A percentile compares a stretch with the other conserved stretches of the same genome.
These are phyloP conservation scores for Sporobolomyces phaffii DNA, from an alignment of 768 basidiomycete species.

Conservation along the genomic window DNA sequence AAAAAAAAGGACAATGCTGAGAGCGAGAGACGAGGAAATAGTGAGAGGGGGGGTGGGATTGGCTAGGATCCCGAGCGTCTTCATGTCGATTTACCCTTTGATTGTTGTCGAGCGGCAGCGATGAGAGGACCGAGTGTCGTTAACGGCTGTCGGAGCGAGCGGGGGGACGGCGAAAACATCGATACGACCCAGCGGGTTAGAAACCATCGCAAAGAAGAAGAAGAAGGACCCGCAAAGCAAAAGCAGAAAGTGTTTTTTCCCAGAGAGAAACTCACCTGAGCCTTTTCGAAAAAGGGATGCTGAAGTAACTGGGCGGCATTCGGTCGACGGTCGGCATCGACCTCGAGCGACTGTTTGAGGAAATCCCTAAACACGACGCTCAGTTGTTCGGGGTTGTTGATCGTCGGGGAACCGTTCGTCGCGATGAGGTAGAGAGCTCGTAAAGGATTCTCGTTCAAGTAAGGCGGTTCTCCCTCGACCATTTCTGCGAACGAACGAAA, in stretches of 20 bases:
- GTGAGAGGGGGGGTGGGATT: too few relatives aligned
- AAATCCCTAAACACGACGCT: slow-evolving; percentile 82
- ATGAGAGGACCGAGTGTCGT: slow-evolving; percentile 32
- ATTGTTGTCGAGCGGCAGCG: slow-evolving; percentile 22
- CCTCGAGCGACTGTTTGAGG: slow-evolving; percentile 77
- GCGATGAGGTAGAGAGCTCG: slow-evolving; percentile 97
- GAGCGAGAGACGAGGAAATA: too few relatives aligned
- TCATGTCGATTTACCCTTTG: too few relatives aligned
- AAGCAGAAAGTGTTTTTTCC: too few relatives aligned
- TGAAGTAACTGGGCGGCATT: slow-evolving; percentile 71
- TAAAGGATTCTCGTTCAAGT: slow-evolving; percentile 62
- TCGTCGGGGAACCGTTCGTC: slow-evolving; percentile 93
- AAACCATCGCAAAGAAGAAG: too few relatives aligned
- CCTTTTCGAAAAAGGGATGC: slow-evolving; percentile 55
- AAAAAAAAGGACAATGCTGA: too few relatives aligned
- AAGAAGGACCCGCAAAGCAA: too few relatives aligned
- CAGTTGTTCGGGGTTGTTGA: slow-evolving; percentile 77
- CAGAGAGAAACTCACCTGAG: slow-evolving; percentile 58
- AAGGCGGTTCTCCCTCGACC: slow-evolving; percentile 89
- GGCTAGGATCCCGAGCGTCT: too few relatives aligned
- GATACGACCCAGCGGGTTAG: too few relatives aligned
- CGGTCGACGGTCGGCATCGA: slow-evolving; percentile 89
- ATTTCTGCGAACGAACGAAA: slow-evolving; percentile 56
- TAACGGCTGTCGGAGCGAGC: too few relatives aligned
- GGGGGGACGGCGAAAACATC: too few relatives aligned